Evolutionary conservation across 352 stramenopile genomes (phyloP), one percentile per base, ranked within the genome.

Genomic region (Pilasporangium apinafurcum): DNA sequence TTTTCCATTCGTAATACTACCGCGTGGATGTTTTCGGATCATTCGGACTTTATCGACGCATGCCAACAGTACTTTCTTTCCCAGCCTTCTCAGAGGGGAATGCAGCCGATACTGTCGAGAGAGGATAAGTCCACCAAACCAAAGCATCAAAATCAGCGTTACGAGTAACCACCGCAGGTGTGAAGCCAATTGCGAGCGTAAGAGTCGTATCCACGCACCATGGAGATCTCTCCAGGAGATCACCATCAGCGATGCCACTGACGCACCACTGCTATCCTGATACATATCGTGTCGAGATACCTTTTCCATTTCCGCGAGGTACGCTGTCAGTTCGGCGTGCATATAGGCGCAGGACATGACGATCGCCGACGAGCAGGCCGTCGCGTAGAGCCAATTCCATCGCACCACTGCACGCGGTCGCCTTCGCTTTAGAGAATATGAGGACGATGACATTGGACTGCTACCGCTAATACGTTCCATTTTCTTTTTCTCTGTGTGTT

Each of bases 361-460:
- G 40, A 89, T 56, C n/a, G 65, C 70, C 6, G 59, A 80, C 18
- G 70, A 83, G 55, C 75, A 86, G 29, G 73, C 62, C 10, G 70
- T 89, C 6, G 77, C 77, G 26, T 83, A 66, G 45, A 86, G 56
- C 77, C 77, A 89, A 48, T 61, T 89, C 77, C 77, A 89, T n/a
- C 53, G 62, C 42, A 67, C 45, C 24, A 71, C 47, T 9, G 49
- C 17, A 8, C 28, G 43, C 14, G n/a, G 27, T 17, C 59, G 31
- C 48, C 9, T 30, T 37, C n/a, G 10, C 28, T 26, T 30, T 18
- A 12, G 22, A 21, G 26, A n/a, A n/a, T n/a, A n/a, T n/a, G n/a
- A n/a, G n/a, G n/a, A n/a, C n/a, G n/a, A n/a, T n/a, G n/a, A n/a
- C n/a, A n/a, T n/a, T n/a, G n/a, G n/a, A n/a, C n/a, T n/a, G n/a